These are phyloP conservation scores for Diaporthe citriasiana DNA, from an alignment of 2,329 filamentous ascomycete genomes.

Conservation along the genomic window DNA sequence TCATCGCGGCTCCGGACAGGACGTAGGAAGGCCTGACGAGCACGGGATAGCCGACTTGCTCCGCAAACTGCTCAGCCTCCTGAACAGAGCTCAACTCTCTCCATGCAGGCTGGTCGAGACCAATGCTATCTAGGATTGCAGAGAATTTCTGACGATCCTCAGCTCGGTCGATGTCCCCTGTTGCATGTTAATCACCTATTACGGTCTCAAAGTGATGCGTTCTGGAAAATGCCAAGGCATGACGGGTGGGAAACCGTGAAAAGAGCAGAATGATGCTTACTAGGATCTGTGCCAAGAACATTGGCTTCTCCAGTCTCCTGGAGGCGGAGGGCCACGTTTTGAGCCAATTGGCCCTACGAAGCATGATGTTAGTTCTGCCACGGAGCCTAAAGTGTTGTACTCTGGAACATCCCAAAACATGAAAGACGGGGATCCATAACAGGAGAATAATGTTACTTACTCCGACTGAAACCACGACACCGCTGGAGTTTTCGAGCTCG, in stretches of 20 bases:
- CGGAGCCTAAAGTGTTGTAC: no score
- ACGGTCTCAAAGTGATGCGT: no score
- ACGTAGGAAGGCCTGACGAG: constrained; percentile 96
- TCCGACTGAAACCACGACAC: constrained; percentile 95
- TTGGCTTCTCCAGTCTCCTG: constrained; percentile 93
- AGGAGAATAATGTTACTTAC: background rate
- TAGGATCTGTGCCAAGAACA: constrained; percentile 91
- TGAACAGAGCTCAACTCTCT: constrained; percentile 93
- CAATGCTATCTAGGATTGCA: constrained; percentile 95
- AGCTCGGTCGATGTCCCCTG: no score
- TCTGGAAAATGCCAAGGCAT: no score
- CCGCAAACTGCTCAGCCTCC: constrained; percentile 89
- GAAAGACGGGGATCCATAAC: no score
- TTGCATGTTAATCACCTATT: no score
- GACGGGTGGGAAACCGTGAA: no score
- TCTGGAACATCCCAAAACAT: no score
- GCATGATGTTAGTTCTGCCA: no score
- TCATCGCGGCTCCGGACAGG: constrained; percentile 98
- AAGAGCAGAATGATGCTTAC: no score
- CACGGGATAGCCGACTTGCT: constrained; percentile 91
- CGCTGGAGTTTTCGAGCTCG: constrained; percentile 86
- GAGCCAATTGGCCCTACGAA: constrained; percentile 85
- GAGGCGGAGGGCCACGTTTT: constrained; percentile 95
- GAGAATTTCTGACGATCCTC: constrained; percentile 99
- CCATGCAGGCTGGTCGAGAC: constrained; percentile 97